A percentile compares a stretch with the other conserved stretches of the same genome.
phyloP scores from a whole-genome alignment of 1,284 basidiomycete species.

The Cryptococcus depauperatus region DNA sequence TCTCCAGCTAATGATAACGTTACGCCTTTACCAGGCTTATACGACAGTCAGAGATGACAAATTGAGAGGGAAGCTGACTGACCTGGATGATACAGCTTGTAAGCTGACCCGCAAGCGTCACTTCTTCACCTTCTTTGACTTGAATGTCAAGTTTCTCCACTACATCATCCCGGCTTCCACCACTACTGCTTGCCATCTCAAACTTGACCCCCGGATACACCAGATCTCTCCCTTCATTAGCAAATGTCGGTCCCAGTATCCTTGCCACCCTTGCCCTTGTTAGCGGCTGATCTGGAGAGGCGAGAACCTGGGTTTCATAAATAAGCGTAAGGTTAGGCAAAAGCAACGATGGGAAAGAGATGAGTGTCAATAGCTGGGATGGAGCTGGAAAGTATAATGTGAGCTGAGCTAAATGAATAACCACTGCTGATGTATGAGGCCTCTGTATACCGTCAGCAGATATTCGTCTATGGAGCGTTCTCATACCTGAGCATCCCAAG shows the following conservation, averaged over 20 bases:
- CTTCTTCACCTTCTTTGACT: slow-evolving; percentile 40
- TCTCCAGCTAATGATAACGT: slow-evolving; percentile 48
- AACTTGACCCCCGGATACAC: slow-evolving; percentile 71
- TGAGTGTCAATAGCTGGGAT: slow-evolving; percentile 66
- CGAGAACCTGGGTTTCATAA: slow-evolving; percentile 61
- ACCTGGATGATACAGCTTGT: slow-evolving; percentile 18
- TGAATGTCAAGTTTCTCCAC: slow-evolving; percentile 24
- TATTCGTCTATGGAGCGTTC: background rate
- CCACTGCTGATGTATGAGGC: slow-evolving; percentile 59
- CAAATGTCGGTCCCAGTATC: slow-evolving; percentile 75
- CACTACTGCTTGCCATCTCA: slow-evolving; percentile 51
- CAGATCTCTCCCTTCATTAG: slow-evolving; percentile 34
- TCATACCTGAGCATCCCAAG: slow-evolving; percentile 64
- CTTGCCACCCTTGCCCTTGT: slow-evolving; percentile 60
- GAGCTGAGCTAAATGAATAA: slow-evolving; percentile 54
- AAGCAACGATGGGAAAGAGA: slow-evolving; percentile 53
- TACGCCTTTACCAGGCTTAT: slow-evolving; percentile 64
- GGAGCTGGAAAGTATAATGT: slow-evolving; percentile 42
- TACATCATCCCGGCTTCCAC: slow-evolving; percentile 35
- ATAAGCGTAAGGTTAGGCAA: slow-evolving; percentile 50
- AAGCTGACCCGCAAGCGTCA: slow-evolving; percentile 8
- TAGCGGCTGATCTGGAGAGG: slow-evolving; percentile 51
- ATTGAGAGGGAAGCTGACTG: slow-evolving; percentile 1
- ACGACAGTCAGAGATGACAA: background rate
- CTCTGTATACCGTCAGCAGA: slow-evolving; percentile 13